phyloP scores from a whole-genome alignment of 257 asterid species.

The Leonotis leonurus region DNA sequence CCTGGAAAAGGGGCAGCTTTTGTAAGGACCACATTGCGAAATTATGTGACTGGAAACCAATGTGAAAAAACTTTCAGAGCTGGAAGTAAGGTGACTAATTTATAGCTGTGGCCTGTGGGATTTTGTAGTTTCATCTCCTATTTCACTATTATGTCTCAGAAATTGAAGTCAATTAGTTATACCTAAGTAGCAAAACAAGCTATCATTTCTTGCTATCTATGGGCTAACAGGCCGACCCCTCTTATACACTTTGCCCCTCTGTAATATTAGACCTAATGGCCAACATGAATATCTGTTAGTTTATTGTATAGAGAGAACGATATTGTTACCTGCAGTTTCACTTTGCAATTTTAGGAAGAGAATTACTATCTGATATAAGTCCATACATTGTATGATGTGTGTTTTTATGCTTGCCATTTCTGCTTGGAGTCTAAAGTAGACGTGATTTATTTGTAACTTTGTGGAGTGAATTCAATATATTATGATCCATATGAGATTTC shows the following conservation, averaged over 20 bases:
- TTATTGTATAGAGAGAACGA: not conserved
- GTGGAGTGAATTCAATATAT: not conserved
- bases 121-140: conserved; percentile 5
- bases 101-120: not conserved
- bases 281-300: not conserved
- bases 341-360: not conserved
- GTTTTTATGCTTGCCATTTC: not conserved
- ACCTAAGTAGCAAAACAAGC: not conserved
- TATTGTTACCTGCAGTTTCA: not conserved
- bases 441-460: not conserved
- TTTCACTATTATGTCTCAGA: not conserved
- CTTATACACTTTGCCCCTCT: not conserved
- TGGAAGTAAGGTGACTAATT: conserved; percentile 89
- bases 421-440: not conserved
- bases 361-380: not conserved
- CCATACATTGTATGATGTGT: not conserved
- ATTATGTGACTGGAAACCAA: conserved; percentile 71
- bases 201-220: not conserved
- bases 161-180: not conserved
- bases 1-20: conserved; percentile 98
- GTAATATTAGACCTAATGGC: not conserved
- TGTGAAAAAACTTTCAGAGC: conserved; percentile 90
- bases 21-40: conserved; percentile 83
- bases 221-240: not conserved
- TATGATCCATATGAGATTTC: not conserved